Evolutionary conservation across 2,329 filamentous ascomycete species (phyloP).

Genomic region (Colletotrichum viniferum): DNA sequence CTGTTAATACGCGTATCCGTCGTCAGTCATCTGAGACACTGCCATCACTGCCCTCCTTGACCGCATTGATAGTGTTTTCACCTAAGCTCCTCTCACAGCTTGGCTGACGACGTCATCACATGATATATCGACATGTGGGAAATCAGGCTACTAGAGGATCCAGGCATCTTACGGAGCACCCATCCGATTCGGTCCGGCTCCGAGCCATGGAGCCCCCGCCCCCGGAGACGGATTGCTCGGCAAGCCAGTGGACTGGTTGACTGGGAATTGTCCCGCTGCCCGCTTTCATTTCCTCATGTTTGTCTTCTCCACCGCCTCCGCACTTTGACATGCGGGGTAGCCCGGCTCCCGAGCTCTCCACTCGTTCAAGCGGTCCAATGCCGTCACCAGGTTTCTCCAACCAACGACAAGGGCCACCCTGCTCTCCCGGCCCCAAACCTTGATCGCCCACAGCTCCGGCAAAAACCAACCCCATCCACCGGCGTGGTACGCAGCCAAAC

Average conservation of each 20-base stretch:
- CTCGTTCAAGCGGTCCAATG: slow-evolving; percentile 19
- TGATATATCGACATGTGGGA: not conserved
- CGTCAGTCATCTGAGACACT: rapidly evolving
- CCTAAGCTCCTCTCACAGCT: not conserved
- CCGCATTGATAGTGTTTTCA: not conserved
- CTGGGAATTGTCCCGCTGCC: not conserved
- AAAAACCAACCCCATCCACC: not conserved
- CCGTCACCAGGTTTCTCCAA: not conserved
- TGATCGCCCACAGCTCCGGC: slow-evolving; percentile 4
- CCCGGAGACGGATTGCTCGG: not conserved
- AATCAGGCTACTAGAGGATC: not conserved
- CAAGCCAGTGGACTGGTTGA: not conserved
- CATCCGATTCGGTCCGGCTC: not conserved
- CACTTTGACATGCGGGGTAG: slow-evolving; percentile 8
- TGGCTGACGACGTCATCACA: not conserved
- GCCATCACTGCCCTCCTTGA: not conserved
- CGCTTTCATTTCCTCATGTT: not conserved
- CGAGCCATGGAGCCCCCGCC: not conserved
- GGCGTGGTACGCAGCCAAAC: not conserved
- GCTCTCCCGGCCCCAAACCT: not conserved
- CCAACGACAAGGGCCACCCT: not conserved
- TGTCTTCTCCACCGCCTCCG: not conserved
- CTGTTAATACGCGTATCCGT: rapidly evolving
- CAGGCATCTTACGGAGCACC: not conserved
- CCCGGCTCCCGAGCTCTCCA: not conserved